Evolutionary conservation across 768 basidiomycete species (phyloP).

Genomic region (Boletus rubroflammeus): DNA sequence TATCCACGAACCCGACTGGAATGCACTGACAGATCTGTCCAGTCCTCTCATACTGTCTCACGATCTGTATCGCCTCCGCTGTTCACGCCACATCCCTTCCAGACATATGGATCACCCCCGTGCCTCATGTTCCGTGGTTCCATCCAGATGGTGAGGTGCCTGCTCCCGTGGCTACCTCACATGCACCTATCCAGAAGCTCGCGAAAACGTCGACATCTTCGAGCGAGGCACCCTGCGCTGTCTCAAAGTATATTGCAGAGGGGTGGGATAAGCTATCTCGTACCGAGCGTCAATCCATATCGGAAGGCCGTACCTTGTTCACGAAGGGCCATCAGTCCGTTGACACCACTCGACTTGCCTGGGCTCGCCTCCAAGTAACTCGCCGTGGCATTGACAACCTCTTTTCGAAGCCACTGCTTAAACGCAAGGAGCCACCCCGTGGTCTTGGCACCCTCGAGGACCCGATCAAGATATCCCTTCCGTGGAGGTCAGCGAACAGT

Average conservation of each 20-base stretch:
- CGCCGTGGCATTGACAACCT: slow-evolving; percentile 59
- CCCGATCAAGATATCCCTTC: slow-evolving; percentile 31
- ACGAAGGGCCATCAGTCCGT: slow-evolving; percentile 16
- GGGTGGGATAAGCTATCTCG: slow-evolving; percentile 29
- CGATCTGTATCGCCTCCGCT: slow-evolving; percentile 44
- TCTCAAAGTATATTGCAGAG: slow-evolving; percentile 30
- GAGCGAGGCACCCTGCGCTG: slow-evolving; percentile 18
- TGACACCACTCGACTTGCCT: slow-evolving; percentile 40
- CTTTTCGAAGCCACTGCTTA: slow-evolving; percentile 35
- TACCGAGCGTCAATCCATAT: slow-evolving; percentile 18
- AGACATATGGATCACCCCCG: slow-evolving; percentile 49
- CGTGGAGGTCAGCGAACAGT: slow-evolving; percentile 27
- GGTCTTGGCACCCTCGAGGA: slow-evolving; percentile 31
- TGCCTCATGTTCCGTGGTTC: slow-evolving; percentile 63
- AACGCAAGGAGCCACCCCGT: slow-evolving; percentile 16
- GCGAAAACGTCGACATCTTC: slow-evolving; percentile 5
- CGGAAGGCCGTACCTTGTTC: slow-evolving; percentile 19
- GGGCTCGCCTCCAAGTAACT: slow-evolving; percentile 41
- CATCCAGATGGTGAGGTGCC: slow-evolving; percentile 6
- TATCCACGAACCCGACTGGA: background rate
- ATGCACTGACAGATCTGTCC: slow-evolving; percentile 1
- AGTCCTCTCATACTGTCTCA: slow-evolving; percentile 57
- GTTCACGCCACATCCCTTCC: slow-evolving; percentile 42
- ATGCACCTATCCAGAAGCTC: slow-evolving; percentile 9
- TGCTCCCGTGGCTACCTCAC: background rate